phyloP scores from a whole-genome alignment of 257 asterid species.

The Ehretia macrophylla region DNA sequence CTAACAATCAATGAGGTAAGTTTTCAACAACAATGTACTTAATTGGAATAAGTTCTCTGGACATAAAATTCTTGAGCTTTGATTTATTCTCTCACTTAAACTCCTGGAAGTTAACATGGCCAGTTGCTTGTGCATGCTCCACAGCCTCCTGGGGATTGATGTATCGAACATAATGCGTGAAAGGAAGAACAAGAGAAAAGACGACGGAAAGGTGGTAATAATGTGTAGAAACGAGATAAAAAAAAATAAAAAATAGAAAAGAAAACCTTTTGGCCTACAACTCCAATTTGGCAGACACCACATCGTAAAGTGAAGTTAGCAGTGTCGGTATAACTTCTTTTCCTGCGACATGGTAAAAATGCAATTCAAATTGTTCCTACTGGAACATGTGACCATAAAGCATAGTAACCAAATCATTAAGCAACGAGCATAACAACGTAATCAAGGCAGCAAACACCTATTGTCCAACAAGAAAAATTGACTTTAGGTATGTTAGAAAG shows the following conservation, averaged over 20 bases:
- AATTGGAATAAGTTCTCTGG: too few relatives aligned
- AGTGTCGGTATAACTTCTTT: conserved; percentile 89
- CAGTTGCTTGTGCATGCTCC: conserved; percentile 91
- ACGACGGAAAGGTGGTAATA: too few relatives aligned
- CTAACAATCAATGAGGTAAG: neutral
- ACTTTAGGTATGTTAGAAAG: too few relatives aligned
- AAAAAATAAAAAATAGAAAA: too few relatives aligned
- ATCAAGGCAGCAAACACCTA: neutral
- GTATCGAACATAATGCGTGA: neutral
- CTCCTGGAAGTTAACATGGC: conserved; percentile 94
- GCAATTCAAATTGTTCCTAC: neutral
- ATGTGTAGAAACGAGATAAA: too few relatives aligned
- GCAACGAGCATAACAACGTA: neutral
- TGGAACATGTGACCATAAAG: neutral
- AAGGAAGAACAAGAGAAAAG: neutral
- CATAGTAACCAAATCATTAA: too few relatives aligned
- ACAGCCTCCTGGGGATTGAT: conserved; percentile 96
- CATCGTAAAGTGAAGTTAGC: conserved; percentile 90
- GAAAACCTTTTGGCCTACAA: conserved; percentile 78
- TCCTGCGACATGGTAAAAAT: conserved; percentile 36
- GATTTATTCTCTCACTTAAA: conserved; percentile 34
- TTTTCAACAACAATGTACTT: too few relatives aligned
- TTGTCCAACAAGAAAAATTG: too few relatives aligned
- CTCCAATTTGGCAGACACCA: conserved; percentile 93
- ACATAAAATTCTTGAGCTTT: too few relatives aligned